A percentile compares a stretch with the other conserved stretches of the same genome.
Conservation (phyloP, 192 early-diverging fungal genomes). For the Jimgerdemannia lactiflua region DNA sequence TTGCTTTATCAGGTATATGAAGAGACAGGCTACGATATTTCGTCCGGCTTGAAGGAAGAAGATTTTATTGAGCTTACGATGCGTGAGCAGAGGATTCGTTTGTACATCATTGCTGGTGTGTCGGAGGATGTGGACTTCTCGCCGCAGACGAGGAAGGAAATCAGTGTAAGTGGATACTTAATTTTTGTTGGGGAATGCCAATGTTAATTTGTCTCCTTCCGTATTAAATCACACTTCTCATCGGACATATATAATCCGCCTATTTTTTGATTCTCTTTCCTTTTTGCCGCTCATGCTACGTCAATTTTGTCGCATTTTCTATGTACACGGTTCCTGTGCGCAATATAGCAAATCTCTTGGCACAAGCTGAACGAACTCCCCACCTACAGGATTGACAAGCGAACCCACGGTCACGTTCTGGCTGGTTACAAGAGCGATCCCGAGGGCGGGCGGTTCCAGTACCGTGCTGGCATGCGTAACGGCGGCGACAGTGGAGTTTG, state of each 20-base stretch:
- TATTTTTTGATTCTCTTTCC: too few relatives aligned
- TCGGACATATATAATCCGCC: too few relatives aligned
- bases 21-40: conserved; percentile 92
- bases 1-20: conserved; percentile 66
- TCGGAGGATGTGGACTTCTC: conserved; percentile 76
- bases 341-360: conserved; percentile 61
- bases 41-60: conserved; percentile 62
- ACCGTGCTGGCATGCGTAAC: too few relatives aligned
- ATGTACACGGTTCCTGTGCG: too few relatives aligned
- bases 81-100: conserved; percentile 83
- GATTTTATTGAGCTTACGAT: conserved; percentile 88
- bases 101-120: conserved; percentile 92
- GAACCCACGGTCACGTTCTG: neutral
- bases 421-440: too few relatives aligned
- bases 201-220: neutral
- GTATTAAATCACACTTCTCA: neutral
- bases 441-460: too few relatives aligned
- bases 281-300: too few relatives aligned
- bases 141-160: conserved; percentile 90
- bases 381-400: conserved; percentile 38
- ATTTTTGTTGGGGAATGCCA: neutral
- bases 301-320: too few relatives aligned
- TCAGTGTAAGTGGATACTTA: conserved; percentile 62
- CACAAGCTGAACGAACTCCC: conserved; percentile 64
- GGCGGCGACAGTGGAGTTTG: conserved; percentile 6